Conservation (phyloP, 768 basidiomycete genomes). For the Chalciporus pseudorubinellus region DNA sequence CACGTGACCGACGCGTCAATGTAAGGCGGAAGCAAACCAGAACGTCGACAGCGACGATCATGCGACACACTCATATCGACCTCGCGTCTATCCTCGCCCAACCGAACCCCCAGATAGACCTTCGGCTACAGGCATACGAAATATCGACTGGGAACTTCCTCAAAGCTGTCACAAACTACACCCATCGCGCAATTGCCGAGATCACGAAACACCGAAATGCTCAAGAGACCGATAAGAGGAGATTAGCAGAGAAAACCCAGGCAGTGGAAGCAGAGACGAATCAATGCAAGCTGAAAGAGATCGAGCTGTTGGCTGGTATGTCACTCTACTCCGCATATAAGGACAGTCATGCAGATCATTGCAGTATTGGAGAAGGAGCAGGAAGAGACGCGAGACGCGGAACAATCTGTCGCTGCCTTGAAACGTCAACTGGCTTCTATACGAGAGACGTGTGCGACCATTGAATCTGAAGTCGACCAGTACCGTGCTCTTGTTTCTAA, state of each 20-base stretch:
- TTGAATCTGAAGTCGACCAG: slow-evolving; percentile 73
- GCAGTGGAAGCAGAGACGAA: slow-evolving; percentile 68
- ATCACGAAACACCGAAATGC: slow-evolving; percentile 65
- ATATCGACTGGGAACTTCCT: slow-evolving; percentile 69
- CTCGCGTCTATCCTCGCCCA: slow-evolving; percentile 55
- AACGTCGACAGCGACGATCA: slow-evolving; percentile 1
- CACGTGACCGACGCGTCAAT: slow-evolving; percentile 26
- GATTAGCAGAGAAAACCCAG: slow-evolving; percentile 56
- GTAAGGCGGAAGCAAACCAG: not conserved
- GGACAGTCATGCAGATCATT: not conserved
- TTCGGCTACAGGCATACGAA: slow-evolving; percentile 59
- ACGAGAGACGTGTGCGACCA: slow-evolving; percentile 53
- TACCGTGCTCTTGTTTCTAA: slow-evolving; percentile 60
- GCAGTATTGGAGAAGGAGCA: slow-evolving; percentile 67
- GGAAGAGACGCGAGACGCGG: slow-evolving; percentile 69
- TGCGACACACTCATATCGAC: slow-evolving; percentile 53
- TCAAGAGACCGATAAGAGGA: slow-evolving; percentile 63
- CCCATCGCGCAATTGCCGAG: slow-evolving; percentile 63
- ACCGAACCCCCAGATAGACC: slow-evolving; percentile 60
- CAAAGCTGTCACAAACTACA: slow-evolving; percentile 69
- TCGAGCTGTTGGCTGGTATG: slow-evolving; percentile 76
- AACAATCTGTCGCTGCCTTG: slow-evolving; percentile 55
- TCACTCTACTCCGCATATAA: slow-evolving; percentile 4
- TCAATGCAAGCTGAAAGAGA: slow-evolving; percentile 74
- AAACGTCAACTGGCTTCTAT: slow-evolving; percentile 66